Evolutionary conservation across 2,329 filamentous ascomycete species (phyloP).

Genomic region (Fusarium pseudoanthophilum): DNA sequence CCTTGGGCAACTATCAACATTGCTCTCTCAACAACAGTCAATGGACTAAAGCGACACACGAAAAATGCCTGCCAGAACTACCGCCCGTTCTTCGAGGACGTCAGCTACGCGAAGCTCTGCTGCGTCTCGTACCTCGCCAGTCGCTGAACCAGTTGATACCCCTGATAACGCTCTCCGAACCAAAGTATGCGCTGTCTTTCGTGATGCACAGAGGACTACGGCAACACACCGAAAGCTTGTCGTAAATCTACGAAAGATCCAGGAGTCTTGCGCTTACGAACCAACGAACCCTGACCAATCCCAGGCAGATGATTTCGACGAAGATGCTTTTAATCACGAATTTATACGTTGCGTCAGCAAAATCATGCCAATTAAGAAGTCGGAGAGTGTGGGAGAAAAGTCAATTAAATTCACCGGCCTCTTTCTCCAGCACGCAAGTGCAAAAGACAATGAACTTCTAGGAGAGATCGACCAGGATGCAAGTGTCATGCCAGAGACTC

Average conservation of each 20-base stretch:
- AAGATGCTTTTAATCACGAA: slow-evolving; percentile 88
- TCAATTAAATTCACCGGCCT: slow-evolving; percentile 87
- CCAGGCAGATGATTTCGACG: slow-evolving; percentile 75
- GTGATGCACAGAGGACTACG: slow-evolving; percentile 87
- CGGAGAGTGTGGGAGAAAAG: slow-evolving; percentile 87
- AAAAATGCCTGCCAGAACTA: slow-evolving; percentile 62
- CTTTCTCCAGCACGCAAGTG: slow-evolving; percentile 79
- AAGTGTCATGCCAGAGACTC: slow-evolving; percentile 81
- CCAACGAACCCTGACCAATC: slow-evolving; percentile 63
- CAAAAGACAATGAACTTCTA: slow-evolving; percentile 76
- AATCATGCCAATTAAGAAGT: slow-evolving; percentile 89
- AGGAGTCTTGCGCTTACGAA: slow-evolving; percentile 83
- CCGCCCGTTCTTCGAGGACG: slow-evolving; percentile 58
- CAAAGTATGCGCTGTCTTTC: slow-evolving; percentile 78
- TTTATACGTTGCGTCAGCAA: slow-evolving; percentile 84
- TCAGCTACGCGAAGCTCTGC: slow-evolving; percentile 59
- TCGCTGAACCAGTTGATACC: slow-evolving; percentile 81
- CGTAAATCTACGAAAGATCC: slow-evolving; percentile 87
- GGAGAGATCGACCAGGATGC: slow-evolving; percentile 74
- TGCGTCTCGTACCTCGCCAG: slow-evolving; percentile 59
- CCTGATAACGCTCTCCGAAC: slow-evolving; percentile 76
- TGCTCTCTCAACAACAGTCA: neutral
- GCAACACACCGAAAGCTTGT: slow-evolving; percentile 91
- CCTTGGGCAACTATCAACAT: slow-evolving; percentile 12
- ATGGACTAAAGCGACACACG: slow-evolving; percentile 12